Evolutionary conservation across 345 rosid genomes (phyloP).

Genomic region (Arabidopsis suecica): DNA sequence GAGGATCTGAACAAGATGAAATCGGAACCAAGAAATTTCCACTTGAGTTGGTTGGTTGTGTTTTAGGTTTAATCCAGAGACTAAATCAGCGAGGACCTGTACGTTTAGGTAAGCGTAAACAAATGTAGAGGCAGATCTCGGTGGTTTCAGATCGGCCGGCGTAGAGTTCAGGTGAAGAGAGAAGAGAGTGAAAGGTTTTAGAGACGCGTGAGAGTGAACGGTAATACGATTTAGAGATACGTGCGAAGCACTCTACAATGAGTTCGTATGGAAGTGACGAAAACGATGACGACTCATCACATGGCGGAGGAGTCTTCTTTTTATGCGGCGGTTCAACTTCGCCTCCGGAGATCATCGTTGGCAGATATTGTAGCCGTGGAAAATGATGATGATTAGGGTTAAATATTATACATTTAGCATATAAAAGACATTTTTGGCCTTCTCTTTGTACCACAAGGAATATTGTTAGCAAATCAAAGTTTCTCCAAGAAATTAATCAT

Average conservation of each 20-base stretch:
- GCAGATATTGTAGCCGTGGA: too few relatives aligned
- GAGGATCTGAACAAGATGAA: not conserved
- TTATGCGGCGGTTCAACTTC: too few relatives aligned
- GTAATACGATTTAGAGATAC: constrained; percentile 57
- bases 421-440: too few relatives aligned
- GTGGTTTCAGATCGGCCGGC: constrained; percentile 43
- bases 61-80: not conserved
- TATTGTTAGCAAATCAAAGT: too few relatives aligned
- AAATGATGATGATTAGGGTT: too few relatives aligned
- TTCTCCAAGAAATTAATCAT: too few relatives aligned
- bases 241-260: constrained; percentile 58
- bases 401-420: too few relatives aligned
- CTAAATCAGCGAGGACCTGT: constrained; percentile 19
- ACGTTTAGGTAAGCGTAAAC: not conserved
- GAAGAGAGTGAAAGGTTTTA: constrained; percentile 41
- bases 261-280: constrained; percentile 54
- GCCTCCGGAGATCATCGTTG: too few relatives aligned
- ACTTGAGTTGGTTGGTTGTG: not conserved
- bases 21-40: not conserved
- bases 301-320: too few relatives aligned
- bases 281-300: not conserved
- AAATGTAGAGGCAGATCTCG: constrained; percentile 52
- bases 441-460: too few relatives aligned
- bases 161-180: constrained; percentile 59
- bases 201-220: constrained; percentile 63